Evolutionary conservation across 352 stramenopile species (phyloP).

Genomic region (Phytophthora tubulina): DNA sequence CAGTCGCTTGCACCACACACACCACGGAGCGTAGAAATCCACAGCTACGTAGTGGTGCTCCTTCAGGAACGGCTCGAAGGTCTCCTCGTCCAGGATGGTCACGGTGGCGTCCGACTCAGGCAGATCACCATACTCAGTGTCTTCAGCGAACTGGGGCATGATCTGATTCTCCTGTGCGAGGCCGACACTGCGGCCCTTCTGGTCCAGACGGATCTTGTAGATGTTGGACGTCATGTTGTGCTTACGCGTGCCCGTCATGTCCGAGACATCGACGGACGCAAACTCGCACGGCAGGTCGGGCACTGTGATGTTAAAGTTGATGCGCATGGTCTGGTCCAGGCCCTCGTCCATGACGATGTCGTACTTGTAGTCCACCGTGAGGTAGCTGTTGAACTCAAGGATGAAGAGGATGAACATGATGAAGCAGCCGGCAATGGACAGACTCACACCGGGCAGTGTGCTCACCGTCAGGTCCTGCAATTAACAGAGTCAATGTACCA

Average conservation of each 20-base stretch:
- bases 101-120: slow-evolving; percentile 82
- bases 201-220: slow-evolving; percentile 95
- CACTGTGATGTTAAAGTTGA: slow-evolving; percentile 99
- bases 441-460: slow-evolving; percentile 84
- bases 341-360: slow-evolving; percentile 92
- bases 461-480: slow-evolving; percentile 85
- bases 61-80: slow-evolving; percentile 93
- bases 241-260: slow-evolving; percentile 97
- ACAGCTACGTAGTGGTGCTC: slow-evolving; percentile 97
- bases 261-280: slow-evolving; percentile 96
- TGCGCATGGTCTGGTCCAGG: slow-evolving; percentile 88
- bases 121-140: slow-evolving; percentile 74
- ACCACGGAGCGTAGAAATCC: slow-evolving; percentile 97
- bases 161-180: slow-evolving; percentile 91
- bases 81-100: slow-evolving; percentile 81
- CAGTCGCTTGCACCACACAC: slow-evolving; percentile 97
- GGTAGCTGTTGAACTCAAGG: slow-evolving; percentile 91
- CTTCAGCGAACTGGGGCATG: slow-evolving; percentile 75
- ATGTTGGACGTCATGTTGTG: slow-evolving; percentile 99
- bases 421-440: slow-evolving; percentile 85
- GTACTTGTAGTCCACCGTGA: slow-evolving; percentile 89
- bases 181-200: slow-evolving; percentile 85
- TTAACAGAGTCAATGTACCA: slow-evolving; percentile 1
- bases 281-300: slow-evolving; percentile 98
- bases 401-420: slow-evolving; percentile 93